Base-by-base conservation (phyloP, 345 rosid genomes). In the Excoecaria cochinchinensis region DNA sequence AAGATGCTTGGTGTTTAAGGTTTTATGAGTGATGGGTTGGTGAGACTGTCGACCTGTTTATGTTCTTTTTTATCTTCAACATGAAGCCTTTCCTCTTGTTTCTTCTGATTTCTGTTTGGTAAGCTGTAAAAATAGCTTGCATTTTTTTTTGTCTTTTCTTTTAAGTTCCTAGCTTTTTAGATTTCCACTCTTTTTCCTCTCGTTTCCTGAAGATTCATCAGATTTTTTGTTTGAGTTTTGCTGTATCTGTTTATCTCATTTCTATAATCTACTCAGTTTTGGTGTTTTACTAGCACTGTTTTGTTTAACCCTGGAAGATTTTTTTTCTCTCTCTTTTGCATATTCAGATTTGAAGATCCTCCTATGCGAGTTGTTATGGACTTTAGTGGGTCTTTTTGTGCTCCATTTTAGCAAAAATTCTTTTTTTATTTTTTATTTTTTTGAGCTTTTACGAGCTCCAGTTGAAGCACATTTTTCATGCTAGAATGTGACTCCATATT, bases 1-100 rank as follows among this genome's bases (percentile, higher is more conserved):
- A 74, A 70, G 86, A 84, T 82, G 90, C 92, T 86, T 87, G 74
- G 68, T 73, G 74, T 77, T 82, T 77, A 84, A 88, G 87, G 81
- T 63, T 70, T 59, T 55, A 50, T 74, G 79, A 76, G 66, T 81
- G 58, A 85, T 78, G 76, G 81, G 84, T 88, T 87, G 89, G 91
- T 87, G 85, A 78, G 85, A 52, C 80, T 82, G 84, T 83, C 84
- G 83, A 85, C 83, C 86, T 80, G 74, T 71, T 75, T 75, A 74
- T 67, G 61, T 60, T 74, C 74, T 73, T 73, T 59, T 69, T 65
- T 31, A 31, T 77, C 89, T 86, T 90, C 84, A 76, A 73, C 25
- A 74, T 74, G 73, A 89, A 82, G 87, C 77, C 75, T 86, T 82
- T 82, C 68, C 67, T 79, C 57, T 80, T 74, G 76, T 81, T 82